Evolutionary conservation across 164 flowering plant genomes (phyloP).

Genomic region (Chimonanthus salicifolius): DNA sequence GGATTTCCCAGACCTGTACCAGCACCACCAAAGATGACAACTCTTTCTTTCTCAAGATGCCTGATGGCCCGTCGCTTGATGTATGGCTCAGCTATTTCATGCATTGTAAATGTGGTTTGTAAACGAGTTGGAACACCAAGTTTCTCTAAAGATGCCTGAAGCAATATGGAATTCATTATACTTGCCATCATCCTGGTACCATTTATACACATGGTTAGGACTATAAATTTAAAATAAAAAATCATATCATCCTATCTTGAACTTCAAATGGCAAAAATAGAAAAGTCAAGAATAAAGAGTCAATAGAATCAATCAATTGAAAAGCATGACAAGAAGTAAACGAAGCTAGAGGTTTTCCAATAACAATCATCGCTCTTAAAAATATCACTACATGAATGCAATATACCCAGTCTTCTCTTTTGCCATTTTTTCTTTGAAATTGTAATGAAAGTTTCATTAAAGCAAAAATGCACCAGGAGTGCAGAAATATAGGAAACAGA

Average conservation of each 20-base stretch:
- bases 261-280: neutral
- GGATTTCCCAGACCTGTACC: conserved; percentile 90
- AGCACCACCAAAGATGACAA: conserved; percentile 91
- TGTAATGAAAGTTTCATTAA: no score
- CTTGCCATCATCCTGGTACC: conserved; percentile 89
- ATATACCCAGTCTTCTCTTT: neutral
- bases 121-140: conserved; percentile 76
- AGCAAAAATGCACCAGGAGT: no score
- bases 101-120: conserved; percentile 70
- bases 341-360: neutral
- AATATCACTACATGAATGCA: neutral
- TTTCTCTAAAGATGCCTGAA: conserved; percentile 86
- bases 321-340: neutral
- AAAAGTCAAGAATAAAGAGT: neutral
- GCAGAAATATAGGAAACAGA: no score
- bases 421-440: neutral
- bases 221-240: neutral
- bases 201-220: conserved; percentile 1
- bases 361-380: neutral
- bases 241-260: neutral
- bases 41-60: conserved; percentile 93
- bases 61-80: conserved; percentile 72
- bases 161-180: conserved; percentile 82
- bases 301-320: neutral
- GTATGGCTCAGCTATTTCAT: conserved; percentile 82